These are phyloP conservation scores for Xylariaceae sp. DNA, from an alignment of 2,329 filamentous ascomycete genomes.

Conservation along the genomic window DNA sequence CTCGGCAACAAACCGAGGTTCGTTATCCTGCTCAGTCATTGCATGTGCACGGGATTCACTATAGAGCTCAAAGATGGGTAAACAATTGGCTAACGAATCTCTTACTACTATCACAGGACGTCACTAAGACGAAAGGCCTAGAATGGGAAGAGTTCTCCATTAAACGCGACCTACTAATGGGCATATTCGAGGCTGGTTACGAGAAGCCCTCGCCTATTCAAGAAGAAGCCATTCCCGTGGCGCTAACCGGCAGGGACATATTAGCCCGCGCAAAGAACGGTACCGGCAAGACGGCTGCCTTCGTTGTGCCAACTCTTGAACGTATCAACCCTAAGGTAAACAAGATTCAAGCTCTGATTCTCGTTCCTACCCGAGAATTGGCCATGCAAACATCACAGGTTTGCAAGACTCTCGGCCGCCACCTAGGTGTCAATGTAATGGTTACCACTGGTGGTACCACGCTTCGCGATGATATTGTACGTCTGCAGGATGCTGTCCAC, in stretches of 20 bases:
- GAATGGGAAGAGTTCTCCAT: slow-evolving; percentile 97
- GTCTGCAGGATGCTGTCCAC: slow-evolving; percentile 88
- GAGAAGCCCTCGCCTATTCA: slow-evolving; percentile 98
- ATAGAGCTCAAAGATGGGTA: neutral
- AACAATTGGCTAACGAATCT: slow-evolving; percentile 16
- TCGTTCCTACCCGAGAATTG: slow-evolving; percentile 93
- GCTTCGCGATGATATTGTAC: slow-evolving; percentile 92
- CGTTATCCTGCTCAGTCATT: neutral
- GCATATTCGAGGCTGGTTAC: slow-evolving; percentile 97
- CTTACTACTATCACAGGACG: slow-evolving; percentile 60
- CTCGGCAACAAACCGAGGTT: slow-evolving; percentile 76
- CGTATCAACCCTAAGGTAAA: slow-evolving; percentile 94
- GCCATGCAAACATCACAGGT: slow-evolving; percentile 98
- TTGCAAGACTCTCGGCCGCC: slow-evolving; percentile 96
- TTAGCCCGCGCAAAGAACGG: slow-evolving; percentile 97
- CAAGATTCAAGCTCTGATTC: slow-evolving; percentile 93
- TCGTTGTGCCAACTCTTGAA: slow-evolving; percentile 91
- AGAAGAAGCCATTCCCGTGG: slow-evolving; percentile 97
- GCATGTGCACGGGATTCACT: no score
- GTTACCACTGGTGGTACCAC: slow-evolving; percentile 96
- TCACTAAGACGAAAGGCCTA: slow-evolving; percentile 93
- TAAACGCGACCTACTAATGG: slow-evolving; percentile 94
- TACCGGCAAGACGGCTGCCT: slow-evolving; percentile 96
- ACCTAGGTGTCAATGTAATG: slow-evolving; percentile 97
- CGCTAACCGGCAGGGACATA: slow-evolving; percentile 89